phyloP scores from a whole-genome alignment of 2,329 filamentous ascomycete species.

The Fusarium nodosum region DNA sequence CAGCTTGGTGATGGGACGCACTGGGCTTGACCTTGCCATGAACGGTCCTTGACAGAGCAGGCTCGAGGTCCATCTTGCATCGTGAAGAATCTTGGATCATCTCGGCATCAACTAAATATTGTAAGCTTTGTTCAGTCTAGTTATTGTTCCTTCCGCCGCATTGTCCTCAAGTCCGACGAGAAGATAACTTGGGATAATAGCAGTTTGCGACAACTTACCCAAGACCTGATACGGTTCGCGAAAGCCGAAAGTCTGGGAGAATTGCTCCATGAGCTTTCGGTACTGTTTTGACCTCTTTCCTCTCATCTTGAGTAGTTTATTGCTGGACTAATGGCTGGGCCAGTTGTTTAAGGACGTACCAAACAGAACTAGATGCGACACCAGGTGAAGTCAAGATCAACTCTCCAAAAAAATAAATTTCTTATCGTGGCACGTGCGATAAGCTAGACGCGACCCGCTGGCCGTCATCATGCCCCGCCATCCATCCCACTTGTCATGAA shows the following conservation, averaged over 20 bases:
- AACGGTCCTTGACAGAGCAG: constrained; percentile 82
- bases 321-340: background rate
- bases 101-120: constrained; percentile 77
- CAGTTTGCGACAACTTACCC: constrained; percentile 59
- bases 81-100: constrained; percentile 84
- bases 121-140: constrained; percentile 41
- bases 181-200: background rate
- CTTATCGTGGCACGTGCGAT: constrained; percentile 58
- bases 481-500: constrained; percentile 13
- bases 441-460: constrained; percentile 35
- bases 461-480: constrained; percentile 30
- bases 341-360: constrained; percentile 11
- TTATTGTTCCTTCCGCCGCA: background rate
- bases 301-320: constrained; percentile 56
- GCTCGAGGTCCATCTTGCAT: constrained; percentile 90
- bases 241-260: constrained; percentile 88
- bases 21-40: constrained; percentile 88
- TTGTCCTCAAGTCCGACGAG: background rate
- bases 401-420: constrained; percentile 54
- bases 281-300: constrained; percentile 68
- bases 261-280: constrained; percentile 92
- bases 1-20: constrained; percentile 58
- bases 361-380: constrained; percentile 20
- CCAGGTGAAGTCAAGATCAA: constrained; percentile 14
- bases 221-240: constrained; percentile 95